A percentile compares a stretch with the other conserved stretches of the same genome.
Evolutionary conservation across 179 eudicot species (phyloP).

Genomic region (Monotropa hypopitys): DNA sequence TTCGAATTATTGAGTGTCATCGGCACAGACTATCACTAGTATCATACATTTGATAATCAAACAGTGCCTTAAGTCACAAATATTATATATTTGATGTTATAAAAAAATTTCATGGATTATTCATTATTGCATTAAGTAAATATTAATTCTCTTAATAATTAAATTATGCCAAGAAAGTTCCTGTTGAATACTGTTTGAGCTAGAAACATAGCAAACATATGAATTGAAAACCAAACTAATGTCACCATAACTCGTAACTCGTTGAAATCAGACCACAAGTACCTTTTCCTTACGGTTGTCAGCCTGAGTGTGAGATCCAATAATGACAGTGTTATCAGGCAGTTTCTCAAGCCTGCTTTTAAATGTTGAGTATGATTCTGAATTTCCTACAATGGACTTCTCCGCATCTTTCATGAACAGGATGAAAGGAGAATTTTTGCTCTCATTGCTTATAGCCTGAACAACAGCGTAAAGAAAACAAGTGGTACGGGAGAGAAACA

Average conservation of each 20-base stretch:
- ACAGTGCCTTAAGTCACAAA: too few relatives aligned
- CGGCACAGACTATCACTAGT: too few relatives aligned
- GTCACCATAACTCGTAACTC: slow-evolving; percentile 6
- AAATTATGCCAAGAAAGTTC: background rate
- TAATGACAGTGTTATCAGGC: slow-evolving; percentile 70
- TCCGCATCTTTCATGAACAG: slow-evolving; percentile 86
- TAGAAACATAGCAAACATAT: slow-evolving; percentile 5
- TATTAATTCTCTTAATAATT: too few relatives aligned
- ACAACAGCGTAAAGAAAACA: background rate
- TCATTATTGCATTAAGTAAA: too few relatives aligned
- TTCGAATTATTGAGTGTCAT: too few relatives aligned
- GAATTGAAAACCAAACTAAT: background rate
- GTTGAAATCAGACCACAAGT: slow-evolving; percentile 2
- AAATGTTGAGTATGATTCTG: slow-evolving; percentile 59
- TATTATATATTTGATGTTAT: too few relatives aligned
- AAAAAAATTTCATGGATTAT: too few relatives aligned
- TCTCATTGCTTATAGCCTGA: slow-evolving; percentile 52
- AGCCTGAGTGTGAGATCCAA: slow-evolving; percentile 76
- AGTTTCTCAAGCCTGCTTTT: slow-evolving; percentile 69
- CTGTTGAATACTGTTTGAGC: background rate
- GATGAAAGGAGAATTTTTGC: slow-evolving; percentile 72
- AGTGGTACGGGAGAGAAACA: background rate
- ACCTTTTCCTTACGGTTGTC: slow-evolving; percentile 95
- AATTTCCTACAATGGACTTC: slow-evolving; percentile 69
- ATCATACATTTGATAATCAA: too few relatives aligned